Evolutionary conservation across 495 filamentous ascomycete species (phyloP), one percentile per base, ranked within the genome.

Genomic region (Thermothielavioides terrestris): DNA sequence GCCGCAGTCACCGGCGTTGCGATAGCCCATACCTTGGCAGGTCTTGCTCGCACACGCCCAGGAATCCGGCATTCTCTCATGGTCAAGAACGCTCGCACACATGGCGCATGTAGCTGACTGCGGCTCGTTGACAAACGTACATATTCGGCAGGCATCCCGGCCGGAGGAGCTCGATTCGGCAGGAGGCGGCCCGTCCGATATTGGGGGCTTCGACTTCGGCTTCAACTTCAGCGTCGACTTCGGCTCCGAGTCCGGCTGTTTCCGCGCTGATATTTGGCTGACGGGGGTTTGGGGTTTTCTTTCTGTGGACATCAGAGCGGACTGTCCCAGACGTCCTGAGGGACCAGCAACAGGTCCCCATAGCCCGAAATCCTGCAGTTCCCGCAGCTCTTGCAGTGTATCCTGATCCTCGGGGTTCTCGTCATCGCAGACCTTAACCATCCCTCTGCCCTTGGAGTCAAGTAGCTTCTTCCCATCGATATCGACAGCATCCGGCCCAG

Each of bases 371-470:
- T 50, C 44, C 43, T 50, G 55, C 17, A 88, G 62, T 61, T 86
- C 83, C 20, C 71, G 62, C 57, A 84, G 68, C 62, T 89, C 85
- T 34, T 75, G 66, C 55, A 73, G 67, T 14, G 74, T 78, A 49
- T 84, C 77, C 15, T 73, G 68, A 43, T 80, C 75, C n/a, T 78
- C 66, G 15, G 68, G 66, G 44, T 86, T 77, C 53, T 85, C 84
- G 41, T 83, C 80, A 50, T 80, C 83, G 59, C 86, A 90, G 14
- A 89, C 77, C 50, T 79, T 82, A 51, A 88, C 65, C 72, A 88
- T 68, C 8, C 74, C 69, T 12, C 72, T 68, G 12, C 84, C 84
- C 46, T 83, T 74, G 0, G 54, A 61, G 56, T 86, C 83, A 18
- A 82, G 54, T 35, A 88, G 64, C 40, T 65, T 74, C 42, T 68